phyloP scores from a whole-genome alignment of 345 rosid genomes.

The Pistacia atlantica region DNA sequence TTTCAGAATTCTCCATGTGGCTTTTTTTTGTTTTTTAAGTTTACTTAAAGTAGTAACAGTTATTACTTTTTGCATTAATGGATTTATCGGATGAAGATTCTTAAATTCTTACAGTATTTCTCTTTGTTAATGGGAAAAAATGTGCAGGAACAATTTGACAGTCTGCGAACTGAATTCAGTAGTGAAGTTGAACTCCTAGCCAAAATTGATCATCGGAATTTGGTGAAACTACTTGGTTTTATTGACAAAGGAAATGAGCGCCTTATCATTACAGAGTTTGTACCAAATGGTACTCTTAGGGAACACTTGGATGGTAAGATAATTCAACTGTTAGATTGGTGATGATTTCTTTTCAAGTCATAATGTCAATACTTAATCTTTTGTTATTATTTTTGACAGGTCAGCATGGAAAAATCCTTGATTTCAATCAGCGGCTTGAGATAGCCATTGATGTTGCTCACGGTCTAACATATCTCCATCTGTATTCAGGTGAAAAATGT shows the following conservation, averaged over 20 bases:
- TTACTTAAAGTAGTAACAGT: too few species aligned
- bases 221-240: slow-evolving; percentile 91
- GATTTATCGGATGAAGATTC: neutral
- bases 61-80: too few species aligned
- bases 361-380: slow-evolving; percentile 5
- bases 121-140: slow-evolving; percentile 18
- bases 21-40: neutral
- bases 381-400: slow-evolving; percentile 41
- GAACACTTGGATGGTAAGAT: slow-evolving; percentile 93
- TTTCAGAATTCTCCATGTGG: neutral
- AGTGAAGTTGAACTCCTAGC: slow-evolving; percentile 92
- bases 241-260: slow-evolving; percentile 81
- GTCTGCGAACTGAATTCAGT: slow-evolving; percentile 74
- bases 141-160: slow-evolving; percentile 71
- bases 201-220: slow-evolving; percentile 86
- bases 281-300: slow-evolving; percentile 91
- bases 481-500: slow-evolving; percentile 67
- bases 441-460: slow-evolving; percentile 93
- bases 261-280: slow-evolving; percentile 89
- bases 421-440: slow-evolving; percentile 89
- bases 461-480: slow-evolving; percentile 90
- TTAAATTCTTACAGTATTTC: neutral
- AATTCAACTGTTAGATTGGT: neutral
- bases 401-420: slow-evolving; percentile 65
- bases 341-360: neutral